Conservation (phyloP, 2,329 filamentous ascomycete genomes). For the Calonectria henricotiae region DNA sequence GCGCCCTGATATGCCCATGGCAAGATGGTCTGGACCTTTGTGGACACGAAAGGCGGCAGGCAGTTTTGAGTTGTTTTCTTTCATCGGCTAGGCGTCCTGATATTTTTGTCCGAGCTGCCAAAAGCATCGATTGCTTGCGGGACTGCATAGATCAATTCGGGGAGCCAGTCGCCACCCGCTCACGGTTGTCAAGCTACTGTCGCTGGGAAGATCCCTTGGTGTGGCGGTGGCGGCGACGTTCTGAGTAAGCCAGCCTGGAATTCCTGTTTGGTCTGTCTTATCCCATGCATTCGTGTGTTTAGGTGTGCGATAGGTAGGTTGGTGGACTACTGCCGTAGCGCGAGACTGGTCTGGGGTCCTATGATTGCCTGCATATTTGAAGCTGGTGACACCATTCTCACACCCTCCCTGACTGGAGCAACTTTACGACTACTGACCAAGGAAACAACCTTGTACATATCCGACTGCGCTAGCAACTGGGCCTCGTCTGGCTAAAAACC, state of each 20-base stretch:
- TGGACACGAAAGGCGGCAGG: constrained; percentile 2
- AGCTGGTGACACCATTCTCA: not conserved
- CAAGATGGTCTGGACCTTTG: not conserved
- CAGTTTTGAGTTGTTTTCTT: not conserved
- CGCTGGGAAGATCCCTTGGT: constrained; percentile 2
- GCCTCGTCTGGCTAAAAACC: not conserved
- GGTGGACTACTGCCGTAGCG: not conserved
- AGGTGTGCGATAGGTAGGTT: not conserved
- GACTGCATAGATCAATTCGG: not conserved
- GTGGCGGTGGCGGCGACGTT: constrained; percentile 28
- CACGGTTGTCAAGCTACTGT: constrained; percentile 1
- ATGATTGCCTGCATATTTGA: constrained; percentile 10
- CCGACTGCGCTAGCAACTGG: not conserved
- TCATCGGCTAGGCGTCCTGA: not conserved
- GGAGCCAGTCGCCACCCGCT: not conserved
- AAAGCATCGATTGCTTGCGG: not conserved
- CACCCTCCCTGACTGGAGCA: not conserved
- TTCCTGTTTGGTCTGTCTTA: constrained; percentile 1
- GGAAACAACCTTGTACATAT: not conserved
- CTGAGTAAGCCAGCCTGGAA: not conserved
- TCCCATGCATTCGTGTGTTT: not conserved
- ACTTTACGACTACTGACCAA: not conserved
- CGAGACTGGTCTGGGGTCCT: constrained; percentile 5
- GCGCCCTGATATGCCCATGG: constrained; percentile 1
- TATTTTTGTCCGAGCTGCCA: not conserved